These are phyloP conservation scores for Synchytrium microbalum DNA, from an alignment of 371 early-diverging fungal species.

Conservation along the genomic window DNA sequence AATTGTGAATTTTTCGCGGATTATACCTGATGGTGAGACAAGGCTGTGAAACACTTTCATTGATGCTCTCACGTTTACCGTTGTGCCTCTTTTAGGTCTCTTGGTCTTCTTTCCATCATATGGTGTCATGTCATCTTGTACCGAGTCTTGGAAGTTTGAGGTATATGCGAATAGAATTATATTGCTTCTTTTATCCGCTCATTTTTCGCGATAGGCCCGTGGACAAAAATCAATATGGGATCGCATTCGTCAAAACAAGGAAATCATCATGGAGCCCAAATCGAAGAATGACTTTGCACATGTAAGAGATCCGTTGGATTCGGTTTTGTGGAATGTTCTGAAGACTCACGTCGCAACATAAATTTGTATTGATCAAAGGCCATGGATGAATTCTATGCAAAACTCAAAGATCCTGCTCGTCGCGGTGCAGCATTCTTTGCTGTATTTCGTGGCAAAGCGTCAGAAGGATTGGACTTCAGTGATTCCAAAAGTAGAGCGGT, in stretches of 20 bases:
- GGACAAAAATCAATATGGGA: constrained; percentile 22
- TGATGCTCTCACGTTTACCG: no score
- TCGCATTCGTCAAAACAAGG: constrained; percentile 26
- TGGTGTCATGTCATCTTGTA: constrained; percentile 32
- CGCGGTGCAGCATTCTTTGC: constrained; percentile 52
- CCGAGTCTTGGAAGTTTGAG: constrained; percentile 24
- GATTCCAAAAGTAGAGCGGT: constrained; percentile 85
- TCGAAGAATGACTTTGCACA: constrained; percentile 27
- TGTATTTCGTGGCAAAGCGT: constrained; percentile 83
- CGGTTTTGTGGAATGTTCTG: neutral
- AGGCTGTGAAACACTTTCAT: no score
- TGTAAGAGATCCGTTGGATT: constrained; percentile 8
- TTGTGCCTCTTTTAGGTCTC: no score
- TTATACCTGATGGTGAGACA: constrained; percentile 47
- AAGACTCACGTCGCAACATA: neutral
- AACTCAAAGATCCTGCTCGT: constrained; percentile 15
- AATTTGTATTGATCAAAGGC: constrained; percentile 7
- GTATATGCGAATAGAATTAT: neutral
- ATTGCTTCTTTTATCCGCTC: neutral
- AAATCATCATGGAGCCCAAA: constrained; percentile 32
- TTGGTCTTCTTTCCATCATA: constrained; percentile 59
- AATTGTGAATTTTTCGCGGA: constrained; percentile 24
- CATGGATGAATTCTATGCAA: constrained; percentile 25
- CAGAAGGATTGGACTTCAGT: constrained; percentile 93
- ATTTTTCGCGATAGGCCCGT: neutral